Base-by-base conservation (phyloP, 306 rosid genomes). In the Vigna reflexopilosa region DNA sequence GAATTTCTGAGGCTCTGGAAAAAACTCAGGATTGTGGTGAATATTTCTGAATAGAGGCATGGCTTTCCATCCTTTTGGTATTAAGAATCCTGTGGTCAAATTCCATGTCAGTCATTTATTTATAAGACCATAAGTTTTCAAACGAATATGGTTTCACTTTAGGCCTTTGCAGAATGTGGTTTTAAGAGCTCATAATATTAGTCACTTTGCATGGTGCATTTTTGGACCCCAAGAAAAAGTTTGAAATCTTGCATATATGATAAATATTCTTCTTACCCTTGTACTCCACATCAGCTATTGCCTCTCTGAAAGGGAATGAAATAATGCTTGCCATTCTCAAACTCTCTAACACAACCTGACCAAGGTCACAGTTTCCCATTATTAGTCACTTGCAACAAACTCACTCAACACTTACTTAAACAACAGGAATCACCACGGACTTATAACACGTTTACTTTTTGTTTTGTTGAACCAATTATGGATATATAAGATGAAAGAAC, bases 1-100 rank as follows among this genome's bases (percentile, higher is more conserved):
- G 77, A 93, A 91, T 77, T 86, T 93, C 4, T 87, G 88, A 82
- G 98, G 98, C 59, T 93, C 89, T 22, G 84, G 28, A 73, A 91
- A 95, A 81, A 65, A 88, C n/a, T 91, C 90, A 26, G 97, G 89
- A 83, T 85, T 93, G 79, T 93, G 97, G 81, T 95, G 99, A 88
- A 91, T 87, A 80, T 89, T 93, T 80, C 98, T 88, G 87, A 95
- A 93, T 61, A 95, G 84, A 22, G 99, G 99, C 97, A 95, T 89
- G 77, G 90, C 98, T 79, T 91, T 95, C 98, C 98, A 95, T 36
- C 98, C 98, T 82, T 92, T 91, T 24, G 98, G 98, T 71, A 95
- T 95, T 50, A 92, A 69, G 85, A 87, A 88, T 16, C 98, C 98
- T 95, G 96, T 80, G 62, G 62, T 48, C 82, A 85, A 51, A 55